Evolutionary conservation across 2,329 filamentous ascomycete genomes (phyloP).

Genomic region (Pestalotiopsis sp.): DNA sequence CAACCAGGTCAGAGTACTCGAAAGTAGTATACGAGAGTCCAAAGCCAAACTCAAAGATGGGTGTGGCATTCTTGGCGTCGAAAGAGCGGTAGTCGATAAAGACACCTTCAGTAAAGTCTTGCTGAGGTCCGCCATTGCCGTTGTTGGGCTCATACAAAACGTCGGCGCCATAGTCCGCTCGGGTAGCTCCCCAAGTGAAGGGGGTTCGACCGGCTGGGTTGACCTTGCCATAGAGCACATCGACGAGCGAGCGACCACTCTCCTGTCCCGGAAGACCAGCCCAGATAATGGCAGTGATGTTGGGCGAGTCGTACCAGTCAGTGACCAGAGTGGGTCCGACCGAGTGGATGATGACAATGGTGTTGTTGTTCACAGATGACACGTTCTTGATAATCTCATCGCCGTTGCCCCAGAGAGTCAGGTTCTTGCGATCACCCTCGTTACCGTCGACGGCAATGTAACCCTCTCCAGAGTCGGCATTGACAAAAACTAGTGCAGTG

Average conservation of each 20-base stretch:
- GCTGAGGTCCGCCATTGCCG: constrained; percentile 66
- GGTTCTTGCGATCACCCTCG: constrained; percentile 85
- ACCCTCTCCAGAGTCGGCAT: constrained; percentile 84
- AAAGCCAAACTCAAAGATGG: constrained; percentile 81
- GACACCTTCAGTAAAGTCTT: constrained; percentile 75
- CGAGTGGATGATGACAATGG: constrained; percentile 88
- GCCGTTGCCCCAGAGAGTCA: constrained; percentile 85
- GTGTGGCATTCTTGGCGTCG: constrained; percentile 66
- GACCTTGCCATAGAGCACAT: constrained; percentile 81
- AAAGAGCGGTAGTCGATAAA: constrained; percentile 84
- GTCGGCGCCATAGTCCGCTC: constrained; percentile 69
- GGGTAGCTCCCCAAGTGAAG: constrained; percentile 76
- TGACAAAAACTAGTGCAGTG: constrained; percentile 85
- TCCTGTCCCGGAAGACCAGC: constrained; percentile 84
- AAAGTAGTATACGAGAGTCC: constrained; percentile 84
- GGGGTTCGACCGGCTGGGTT: constrained; percentile 78
- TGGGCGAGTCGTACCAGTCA: constrained; percentile 74
- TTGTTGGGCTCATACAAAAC: constrained; percentile 73
- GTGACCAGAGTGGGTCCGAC: constrained; percentile 78
- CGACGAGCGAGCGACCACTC: constrained; percentile 76
- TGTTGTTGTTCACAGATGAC: constrained; percentile 79
- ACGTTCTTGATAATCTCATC: constrained; percentile 83
- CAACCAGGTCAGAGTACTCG: constrained; percentile 68
- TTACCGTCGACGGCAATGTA: constrained; percentile 85
- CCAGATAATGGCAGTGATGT: constrained; percentile 83